Evolutionary conservation across 140 eudicot species (phyloP), one percentile per base, ranked within the genome.

Genomic region (Erigeron philadelphicus): DNA sequence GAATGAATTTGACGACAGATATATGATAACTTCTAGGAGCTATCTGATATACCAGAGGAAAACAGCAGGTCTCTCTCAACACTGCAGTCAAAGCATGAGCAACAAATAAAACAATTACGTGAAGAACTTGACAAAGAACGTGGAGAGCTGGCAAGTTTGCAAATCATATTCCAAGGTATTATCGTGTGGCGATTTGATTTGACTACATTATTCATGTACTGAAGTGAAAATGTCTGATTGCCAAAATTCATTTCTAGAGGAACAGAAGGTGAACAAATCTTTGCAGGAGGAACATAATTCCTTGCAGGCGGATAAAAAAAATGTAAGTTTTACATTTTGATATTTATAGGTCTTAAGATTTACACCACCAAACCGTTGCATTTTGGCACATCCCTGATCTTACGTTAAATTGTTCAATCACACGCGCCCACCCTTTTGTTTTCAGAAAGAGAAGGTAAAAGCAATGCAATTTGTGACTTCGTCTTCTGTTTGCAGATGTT

Each of bases 21-120:
- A 1, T 77, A 47, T 81, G 72, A 82, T 86, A 76, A 68, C 81
- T 86, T 88, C 83, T 82, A 92, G 98, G 98, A 93, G 74, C 87
- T 83, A 64, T 80, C 86, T 77, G 92, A 85, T 79, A 50, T 83
- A 62, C 76, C 86, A 77, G 95, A 91, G 81, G 96, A 88, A 65
- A 86, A 80, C 81, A 84, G 63, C 81, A 83, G 80, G 73, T 75
- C 87, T 72, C 80, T 86, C 56, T 78, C 84, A 46, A 70, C 75
- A 42, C 61, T 84, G 81, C 90, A 89, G 64, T 81, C 83, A 76
- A 80, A 69, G 44, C 85, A 88, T 71, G 95, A 86, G 74, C 74
- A 74, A 40, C 88, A 86, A 78, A 74, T 86, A 46, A 88, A 87
- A 58, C 82, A 78, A 38, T 67, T 86, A 72, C 75, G 66, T 21